Base-by-base conservation (phyloP, 495 filamentous ascomycete species). In the Arthonia radiata region DNA sequence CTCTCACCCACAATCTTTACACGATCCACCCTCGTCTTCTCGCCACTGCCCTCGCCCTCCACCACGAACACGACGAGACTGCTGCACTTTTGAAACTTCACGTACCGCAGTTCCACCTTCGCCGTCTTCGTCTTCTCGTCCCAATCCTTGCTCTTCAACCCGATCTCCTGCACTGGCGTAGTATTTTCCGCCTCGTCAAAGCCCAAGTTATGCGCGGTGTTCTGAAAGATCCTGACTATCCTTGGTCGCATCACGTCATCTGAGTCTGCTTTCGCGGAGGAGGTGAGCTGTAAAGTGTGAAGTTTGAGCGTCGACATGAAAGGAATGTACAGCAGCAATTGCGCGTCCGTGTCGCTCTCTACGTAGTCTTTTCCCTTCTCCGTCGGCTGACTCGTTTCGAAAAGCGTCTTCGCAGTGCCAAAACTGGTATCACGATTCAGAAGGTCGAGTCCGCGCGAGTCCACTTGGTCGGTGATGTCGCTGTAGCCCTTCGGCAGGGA, bases 281-380 rank as follows among this genome's bases (percentile, higher is more conserved):
- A 93, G 4, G 89, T 94, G 32, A 94, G 59, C 43, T 94, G 62
- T 21, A 97, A 46, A 4, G 80, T 79, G 44, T 92, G 82, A 16
- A 93, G 61, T 57, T 94, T 97, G 31, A 92, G 39, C 25, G 71
- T 78, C 6, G 72, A 67, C 47, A 80, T 69, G 48, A 97, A 92
- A 5, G 86, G 86, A 25, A 90, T 54, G 45, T 72, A 93, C 28
- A 97, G 62, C 70, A 97, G 76, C 32, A 97, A 47, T 57, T 97
- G 89, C 53, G 93, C 80, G 44, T 97, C 86, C n/a, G 82, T 91
- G 42, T 93, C 89, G 42, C 78, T 92, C 57, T 94, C 79, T n/a
- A 93, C 65, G 78, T 80, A 94, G 49, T 97, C 86, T 28, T 14
- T 28, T 31, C 26, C 30, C 32, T 13, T 13, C 25, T 3, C 23